Evolutionary conservation across 1,139 yeast genomes (phyloP).

Genomic region (Lodderomyces orthopsilosis): DNA sequence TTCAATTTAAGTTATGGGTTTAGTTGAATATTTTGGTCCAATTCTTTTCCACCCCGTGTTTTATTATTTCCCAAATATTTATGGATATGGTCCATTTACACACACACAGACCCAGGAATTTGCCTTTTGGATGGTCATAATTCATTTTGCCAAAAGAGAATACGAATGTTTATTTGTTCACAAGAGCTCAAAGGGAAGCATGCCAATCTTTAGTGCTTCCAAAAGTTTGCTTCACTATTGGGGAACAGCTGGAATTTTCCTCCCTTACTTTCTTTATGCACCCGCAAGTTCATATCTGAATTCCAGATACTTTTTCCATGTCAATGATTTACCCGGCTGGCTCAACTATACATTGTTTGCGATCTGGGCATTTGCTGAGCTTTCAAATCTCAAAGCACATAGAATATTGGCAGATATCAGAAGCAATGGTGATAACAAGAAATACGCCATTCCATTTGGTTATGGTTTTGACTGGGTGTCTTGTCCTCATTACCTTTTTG

Average conservation of each 20-base stretch:
- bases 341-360: slow-evolving; percentile 31
- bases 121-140: slow-evolving; percentile 53
- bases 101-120: slow-evolving; percentile 48
- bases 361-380: slow-evolving; percentile 64
- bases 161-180: slow-evolving; percentile 83
- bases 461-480: slow-evolving; percentile 48
- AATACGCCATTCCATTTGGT: slow-evolving; percentile 43
- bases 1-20: slow-evolving; percentile 83
- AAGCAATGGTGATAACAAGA: slow-evolving; percentile 15
- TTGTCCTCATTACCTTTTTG: slow-evolving; percentile 89
- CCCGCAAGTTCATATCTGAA: slow-evolving; percentile 33
- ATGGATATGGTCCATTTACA: slow-evolving; percentile 11
- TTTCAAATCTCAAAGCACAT: slow-evolving; percentile 73
- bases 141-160: slow-evolving; percentile 86
- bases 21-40: slow-evolving; percentile 89
- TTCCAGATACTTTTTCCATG: slow-evolving; percentile 27
- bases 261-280: slow-evolving; percentile 67
- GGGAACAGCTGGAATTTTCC: slow-evolving; percentile 75
- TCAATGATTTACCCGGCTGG: slow-evolving; percentile 26
- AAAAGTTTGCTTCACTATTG: slow-evolving; percentile 91
- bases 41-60: slow-evolving; percentile 72
- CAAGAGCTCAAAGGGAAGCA: slow-evolving; percentile 80
- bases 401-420: slow-evolving; percentile 57
- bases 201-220: slow-evolving; percentile 86
- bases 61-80: slow-evolving; percentile 39